phyloP scores from a whole-genome alignment of 768 basidiomycete genomes.

The Tricholoma sp. region DNA sequence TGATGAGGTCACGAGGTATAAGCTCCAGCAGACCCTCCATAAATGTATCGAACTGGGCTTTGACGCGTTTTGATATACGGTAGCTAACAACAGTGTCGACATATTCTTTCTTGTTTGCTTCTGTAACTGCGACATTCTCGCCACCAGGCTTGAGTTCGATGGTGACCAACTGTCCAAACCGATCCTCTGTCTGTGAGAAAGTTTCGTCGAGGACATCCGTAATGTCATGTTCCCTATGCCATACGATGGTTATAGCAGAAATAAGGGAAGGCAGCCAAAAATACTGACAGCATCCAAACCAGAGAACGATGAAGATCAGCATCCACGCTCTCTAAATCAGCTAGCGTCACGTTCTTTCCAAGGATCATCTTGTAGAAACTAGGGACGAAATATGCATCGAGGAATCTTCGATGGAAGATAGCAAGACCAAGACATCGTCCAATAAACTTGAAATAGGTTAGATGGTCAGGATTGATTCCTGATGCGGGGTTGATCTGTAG shows the following conservation, averaged over 20 bases:
- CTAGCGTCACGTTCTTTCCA: conserved; percentile 50
- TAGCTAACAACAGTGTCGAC: conserved; percentile 77
- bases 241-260: background rate
- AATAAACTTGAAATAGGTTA: conserved; percentile 80
- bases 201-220: conserved; percentile 71
- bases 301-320: conserved; percentile 65
- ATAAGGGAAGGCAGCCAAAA: background rate
- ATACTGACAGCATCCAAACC: conserved; percentile 68
- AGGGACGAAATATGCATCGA: conserved; percentile 76
- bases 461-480: conserved; percentile 69
- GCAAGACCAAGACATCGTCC: conserved; percentile 70
- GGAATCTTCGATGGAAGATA: conserved; percentile 72
- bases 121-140: conserved; percentile 56
- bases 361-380: conserved; percentile 81
- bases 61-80: conserved; percentile 75
- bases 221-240: conserved; percentile 64
- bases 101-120: conserved; percentile 74
- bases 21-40: conserved; percentile 83
- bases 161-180: conserved; percentile 67
- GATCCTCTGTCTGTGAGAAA: conserved; percentile 66
- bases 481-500: conserved; percentile 77
- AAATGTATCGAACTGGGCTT: conserved; percentile 82
- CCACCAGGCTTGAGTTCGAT: conserved; percentile 65
- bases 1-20: conserved; percentile 77
- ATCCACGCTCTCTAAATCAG: conserved; percentile 67